These are phyloP conservation scores for Jamesozyma piceae DNA, from an alignment of 805 yeast genomes.

Conservation along the genomic window DNA sequence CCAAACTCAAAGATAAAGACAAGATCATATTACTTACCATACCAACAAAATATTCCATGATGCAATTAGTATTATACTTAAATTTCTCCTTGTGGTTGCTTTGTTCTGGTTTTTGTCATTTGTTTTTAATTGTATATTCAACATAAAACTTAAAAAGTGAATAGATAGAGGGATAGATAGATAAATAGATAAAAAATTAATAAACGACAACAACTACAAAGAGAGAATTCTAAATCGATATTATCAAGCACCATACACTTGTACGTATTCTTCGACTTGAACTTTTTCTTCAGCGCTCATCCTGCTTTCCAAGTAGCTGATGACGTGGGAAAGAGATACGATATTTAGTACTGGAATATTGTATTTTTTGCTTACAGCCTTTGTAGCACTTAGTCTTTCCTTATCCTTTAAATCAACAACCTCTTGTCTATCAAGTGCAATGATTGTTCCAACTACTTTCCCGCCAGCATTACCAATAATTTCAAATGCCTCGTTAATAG, in stretches of 20 bases:
- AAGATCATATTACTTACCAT: no score
- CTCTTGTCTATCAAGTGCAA: conserved; percentile 94
- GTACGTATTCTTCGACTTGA: conserved; percentile 49
- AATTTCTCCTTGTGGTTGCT: no score
- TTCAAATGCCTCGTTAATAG: conserved; percentile 85
- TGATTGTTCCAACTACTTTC: conserved; percentile 68
- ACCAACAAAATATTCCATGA: no score
- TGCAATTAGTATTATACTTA: no score
- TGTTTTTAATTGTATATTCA: no score
- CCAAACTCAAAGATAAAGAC: no score
- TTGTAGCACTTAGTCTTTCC: conserved; percentile 59
- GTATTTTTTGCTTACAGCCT: conserved; percentile 61
- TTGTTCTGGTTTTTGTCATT: no score
- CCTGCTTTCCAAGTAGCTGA: conserved; percentile 48
- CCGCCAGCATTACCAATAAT: conserved; percentile 68
- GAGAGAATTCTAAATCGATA: neutral
- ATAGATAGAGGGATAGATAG: no score
- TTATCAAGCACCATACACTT: conserved; percentile 29
- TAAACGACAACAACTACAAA: no score
- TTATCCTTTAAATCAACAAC: conserved; percentile 50
- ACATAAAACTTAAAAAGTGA: neutral
- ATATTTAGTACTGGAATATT: conserved; percentile 79
- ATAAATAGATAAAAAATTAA: neutral
- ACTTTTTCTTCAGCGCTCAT: conserved; percentile 49
- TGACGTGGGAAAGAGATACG: conserved; percentile 66